Evolutionary conservation across 2,329 filamentous ascomycete species (phyloP), one percentile per base, ranked within the genome.

Genomic region (Parafenestella ontariensis): DNA sequence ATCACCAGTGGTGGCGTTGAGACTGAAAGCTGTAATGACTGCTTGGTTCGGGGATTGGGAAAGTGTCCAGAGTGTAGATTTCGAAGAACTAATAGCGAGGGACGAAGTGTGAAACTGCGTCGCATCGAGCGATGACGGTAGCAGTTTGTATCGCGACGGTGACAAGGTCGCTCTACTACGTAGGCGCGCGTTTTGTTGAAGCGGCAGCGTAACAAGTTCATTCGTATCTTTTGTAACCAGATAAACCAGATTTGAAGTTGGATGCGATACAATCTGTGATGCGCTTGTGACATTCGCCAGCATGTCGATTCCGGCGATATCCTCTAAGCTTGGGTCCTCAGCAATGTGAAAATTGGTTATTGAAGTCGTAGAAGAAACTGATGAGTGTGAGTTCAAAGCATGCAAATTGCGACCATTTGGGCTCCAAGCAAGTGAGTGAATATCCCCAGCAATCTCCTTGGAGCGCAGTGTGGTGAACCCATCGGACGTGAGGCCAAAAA

Each of bases 281-380:
- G 64, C 56, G 23, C 43, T 56, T 6, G 62, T 62, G 9, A 62
- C 54, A 20, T 69, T 64, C 6, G 54, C 24, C 7, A 67, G 55
- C 5, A 59, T 13, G 23, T 62, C 56, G 15, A 52, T 61, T 21
- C 49, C 52, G 9, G 58, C 43, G 28, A 64, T 49, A 43, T 59
- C 55, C 18, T 58, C 39, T 3, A 68, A 37, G 18, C 18, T 52
- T 4, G 59, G 51, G 10, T 57, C 49, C 0, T 57, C 51, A 9
- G 58, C 15, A 15, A 69, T 67, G 52, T 46, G 57, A 53, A 59
- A 69, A 49, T 67, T 69, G 17, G 61, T 54, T 11, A 67, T 61
- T 3, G 58, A 64, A 2, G 58, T 62, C n/a, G 50, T 45, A 11
- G 56, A 37, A 3, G 52, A 43, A 1, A 46, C 15, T 3, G 59